Conservation (phyloP, 2,329 filamentous ascomycete genomes). For the Ophiocordyceps sinensis region DNA sequence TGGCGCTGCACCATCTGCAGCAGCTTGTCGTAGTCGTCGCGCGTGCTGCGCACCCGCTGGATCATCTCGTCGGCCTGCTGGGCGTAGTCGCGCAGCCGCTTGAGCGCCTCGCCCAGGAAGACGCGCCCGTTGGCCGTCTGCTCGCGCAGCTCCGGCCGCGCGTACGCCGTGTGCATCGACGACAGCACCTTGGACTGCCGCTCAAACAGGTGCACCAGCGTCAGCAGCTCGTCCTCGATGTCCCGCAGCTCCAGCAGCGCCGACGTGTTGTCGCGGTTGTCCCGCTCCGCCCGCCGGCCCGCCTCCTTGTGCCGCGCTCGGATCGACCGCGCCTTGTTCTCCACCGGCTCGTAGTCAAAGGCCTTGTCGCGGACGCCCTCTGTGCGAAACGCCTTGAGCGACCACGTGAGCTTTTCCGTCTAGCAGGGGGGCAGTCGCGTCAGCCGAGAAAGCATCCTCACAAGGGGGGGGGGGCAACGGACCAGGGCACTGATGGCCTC, state of each 20-base stretch:
- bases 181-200: conserved; percentile 36
- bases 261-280: conserved; percentile 49
- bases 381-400: conserved; percentile 46
- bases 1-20: conserved; percentile 54
- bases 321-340: conserved; percentile 25
- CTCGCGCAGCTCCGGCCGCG: conserved; percentile 23
- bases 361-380: conserved; percentile 36
- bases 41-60: conserved; percentile 38
- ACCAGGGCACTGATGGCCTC: conserved; percentile 51
- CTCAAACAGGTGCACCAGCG: conserved; percentile 41
- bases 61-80: conserved; percentile 42
- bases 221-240: conserved; percentile 48
- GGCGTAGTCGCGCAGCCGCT: conserved; percentile 38
- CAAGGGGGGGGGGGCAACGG: too few species aligned
- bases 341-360: conserved; percentile 22
- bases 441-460: background rate
- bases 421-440: conserved; percentile 10
- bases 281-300: conserved; percentile 32
- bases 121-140: conserved; percentile 29
- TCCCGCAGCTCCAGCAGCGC: conserved; percentile 48
- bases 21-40: conserved; percentile 50
- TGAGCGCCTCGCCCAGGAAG: conserved; percentile 38
- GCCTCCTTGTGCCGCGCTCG: conserved; percentile 23
- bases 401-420: conserved; percentile 48
- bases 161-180: conserved; percentile 30